A percentile compares a stretch with the other conserved stretches of the same genome.
phyloP scores from a whole-genome alignment of 495 filamentous ascomycete species.

The Trichoderma asperelloides region DNA sequence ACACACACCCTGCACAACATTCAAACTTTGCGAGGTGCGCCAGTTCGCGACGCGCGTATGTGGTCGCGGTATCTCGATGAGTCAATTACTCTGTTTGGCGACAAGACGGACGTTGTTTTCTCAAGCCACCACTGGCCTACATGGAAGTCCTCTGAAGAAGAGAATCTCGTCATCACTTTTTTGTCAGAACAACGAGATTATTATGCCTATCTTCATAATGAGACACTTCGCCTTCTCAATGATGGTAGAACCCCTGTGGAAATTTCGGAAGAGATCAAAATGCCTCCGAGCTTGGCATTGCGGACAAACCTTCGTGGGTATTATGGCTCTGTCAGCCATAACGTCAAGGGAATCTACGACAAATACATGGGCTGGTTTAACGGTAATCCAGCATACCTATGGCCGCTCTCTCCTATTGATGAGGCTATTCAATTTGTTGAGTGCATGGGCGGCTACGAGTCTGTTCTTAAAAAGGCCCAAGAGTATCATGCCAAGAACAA shows the following conservation, averaged over 20 bases:
- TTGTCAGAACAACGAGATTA: conserved; percentile 24
- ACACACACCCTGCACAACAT: conserved; percentile 16
- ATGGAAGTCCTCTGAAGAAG: neutral
- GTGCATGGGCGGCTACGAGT: neutral
- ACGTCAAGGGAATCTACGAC: conserved; percentile 33
- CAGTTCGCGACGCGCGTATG: conserved; percentile 13
- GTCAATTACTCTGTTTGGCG: conserved; percentile 11
- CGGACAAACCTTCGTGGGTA: conserved; percentile 23
- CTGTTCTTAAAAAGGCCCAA: neutral
- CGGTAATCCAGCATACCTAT: conserved; percentile 29
- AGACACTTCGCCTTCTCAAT: conserved; percentile 28
- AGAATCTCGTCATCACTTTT: conserved; percentile 14
- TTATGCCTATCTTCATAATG: conserved; percentile 29
- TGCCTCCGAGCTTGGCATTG: conserved; percentile 19
- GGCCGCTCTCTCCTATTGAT: conserved; percentile 26
- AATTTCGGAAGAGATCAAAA: conserved; percentile 25
- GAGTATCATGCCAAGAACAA: neutral
- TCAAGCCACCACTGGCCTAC: conserved; percentile 12
- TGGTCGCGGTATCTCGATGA: conserved; percentile 17
- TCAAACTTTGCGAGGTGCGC: conserved; percentile 14
- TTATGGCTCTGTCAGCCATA: conserved; percentile 31
- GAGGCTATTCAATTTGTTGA: conserved; percentile 22
- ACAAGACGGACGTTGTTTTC: conserved; percentile 10
- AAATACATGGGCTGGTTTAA: conserved; percentile 34
- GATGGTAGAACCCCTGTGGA: conserved; percentile 22